Evolutionary conservation across 1,139 yeast species (phyloP), one percentile per base, ranked within the genome.

Genomic region (Magnusiomyces clavatus): DNA sequence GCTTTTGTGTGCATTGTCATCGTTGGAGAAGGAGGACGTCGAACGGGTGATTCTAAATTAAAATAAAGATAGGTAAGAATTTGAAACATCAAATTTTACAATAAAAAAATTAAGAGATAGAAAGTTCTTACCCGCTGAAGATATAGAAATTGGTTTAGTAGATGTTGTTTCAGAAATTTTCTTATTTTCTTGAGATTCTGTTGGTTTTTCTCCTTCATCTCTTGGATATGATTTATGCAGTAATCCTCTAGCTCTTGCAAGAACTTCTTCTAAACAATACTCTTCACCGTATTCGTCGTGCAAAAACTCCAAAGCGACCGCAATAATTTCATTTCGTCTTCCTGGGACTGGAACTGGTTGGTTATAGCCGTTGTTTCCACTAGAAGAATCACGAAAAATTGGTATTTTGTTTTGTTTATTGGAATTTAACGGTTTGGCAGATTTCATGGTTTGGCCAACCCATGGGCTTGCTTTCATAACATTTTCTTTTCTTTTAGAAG

Each of bases 1-100:
- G 82, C 80, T 55, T 80, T 81, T 0, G 96, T 83, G 64, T 77
- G 83, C 64, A 83, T 69, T 0, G 96, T 88, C 60, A 86, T 77
- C 0, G 96, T 88, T 0, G 96, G 96, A 0, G 73, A 69, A n/a
- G 69, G 65, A 13, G 64, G 61, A 29, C 64, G 50, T 17, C 61
- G 29, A 10, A 13, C 34, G 11, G 47, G 49, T 2, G 41, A 29
- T 43, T n/a, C 44, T 50, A 60, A 24, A 24, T 24, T 8, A 24
- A 24, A 24, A 24, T 36, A 43, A 37, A 34, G 34, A 34, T 20
- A 17, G 19, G 19, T 43, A 44, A 31, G 29, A 35, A 16, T 14
- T 47, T 36, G 47, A 29, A 14, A 43, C 47, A n/a, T 36, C 29
- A 19, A 43, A 24, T 24, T 24, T 24, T 24, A 24, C 31, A 24